phyloP scores from a whole-genome alignment of 2,329 filamentous ascomycete genomes.

The Leptoxyphium fumago region DNA sequence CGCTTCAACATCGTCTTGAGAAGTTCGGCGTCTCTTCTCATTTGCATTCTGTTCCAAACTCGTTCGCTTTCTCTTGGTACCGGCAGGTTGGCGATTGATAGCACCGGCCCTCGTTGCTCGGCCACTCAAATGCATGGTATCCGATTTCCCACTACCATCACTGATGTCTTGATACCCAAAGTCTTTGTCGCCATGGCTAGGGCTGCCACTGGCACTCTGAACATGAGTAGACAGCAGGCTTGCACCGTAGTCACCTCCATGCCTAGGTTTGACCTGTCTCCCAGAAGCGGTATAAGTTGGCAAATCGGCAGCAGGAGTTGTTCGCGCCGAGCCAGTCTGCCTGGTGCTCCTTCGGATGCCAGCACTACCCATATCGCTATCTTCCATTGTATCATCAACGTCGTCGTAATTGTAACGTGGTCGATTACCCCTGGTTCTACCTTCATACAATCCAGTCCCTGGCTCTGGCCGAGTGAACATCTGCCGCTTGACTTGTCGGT shows the following conservation, averaged over 20 bases:
- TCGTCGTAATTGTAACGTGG: conserved; percentile 95
- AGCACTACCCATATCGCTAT: conserved; percentile 43
- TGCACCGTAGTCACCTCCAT: conserved; percentile 48
- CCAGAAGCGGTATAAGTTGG: conserved; percentile 69
- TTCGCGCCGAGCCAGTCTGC: conserved; percentile 48
- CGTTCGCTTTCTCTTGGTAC: conserved; percentile 29
- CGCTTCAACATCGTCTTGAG: conserved; percentile 11
- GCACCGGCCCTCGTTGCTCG: conserved; percentile 20
- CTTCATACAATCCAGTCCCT: conserved; percentile 88
- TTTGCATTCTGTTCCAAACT: conserved; percentile 15
- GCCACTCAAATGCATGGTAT: conserved; percentile 26
- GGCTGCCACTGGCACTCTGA: conserved; percentile 24
- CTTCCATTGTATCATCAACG: conserved; percentile 56
- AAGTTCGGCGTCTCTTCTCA: background rate
- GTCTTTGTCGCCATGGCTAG: conserved; percentile 19
- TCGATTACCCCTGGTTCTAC: conserved; percentile 86
- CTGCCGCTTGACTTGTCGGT: conserved; percentile 71
- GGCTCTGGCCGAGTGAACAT: conserved; percentile 77
- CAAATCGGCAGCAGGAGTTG: conserved; percentile 56
- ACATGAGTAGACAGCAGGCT: conserved; percentile 41
- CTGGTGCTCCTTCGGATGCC: conserved; percentile 40
- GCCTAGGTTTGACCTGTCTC: conserved; percentile 60
- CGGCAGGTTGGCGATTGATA: conserved; percentile 14
- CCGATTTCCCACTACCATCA: conserved; percentile 30
- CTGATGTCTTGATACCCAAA: conserved; percentile 13